Conservation (phyloP, 352 stramenopile species). For the Phytophthora megakarya region DNA sequence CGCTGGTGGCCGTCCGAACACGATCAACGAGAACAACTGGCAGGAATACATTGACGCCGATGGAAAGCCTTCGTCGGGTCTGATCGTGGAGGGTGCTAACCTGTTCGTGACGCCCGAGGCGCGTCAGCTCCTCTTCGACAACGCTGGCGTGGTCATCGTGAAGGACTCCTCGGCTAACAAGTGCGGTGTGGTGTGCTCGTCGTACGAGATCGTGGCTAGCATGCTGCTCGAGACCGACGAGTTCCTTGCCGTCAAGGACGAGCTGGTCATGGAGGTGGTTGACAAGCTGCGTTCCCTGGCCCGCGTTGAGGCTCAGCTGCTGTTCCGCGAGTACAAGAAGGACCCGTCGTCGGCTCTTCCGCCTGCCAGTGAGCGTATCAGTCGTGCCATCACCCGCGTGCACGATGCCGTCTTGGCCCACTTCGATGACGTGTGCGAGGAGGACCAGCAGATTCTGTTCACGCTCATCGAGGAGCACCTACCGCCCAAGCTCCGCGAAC, state of each 20-base stretch:
- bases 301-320: conserved; percentile 94
- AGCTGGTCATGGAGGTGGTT: conserved; percentile 94
- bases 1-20: conserved; percentile 79
- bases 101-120: conserved; percentile 88
- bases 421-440: conserved; percentile 91
- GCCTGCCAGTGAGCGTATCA: conserved; percentile 95
- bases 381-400: conserved; percentile 94
- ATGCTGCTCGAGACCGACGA: conserved; percentile 97
- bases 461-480: conserved; percentile 92
- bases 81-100: conserved; percentile 87
- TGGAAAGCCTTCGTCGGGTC: conserved; percentile 77
- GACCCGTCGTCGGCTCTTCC: conserved; percentile 85
- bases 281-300: conserved; percentile 93
- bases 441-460: conserved; percentile 80
- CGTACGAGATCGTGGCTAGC: conserved; percentile 88
- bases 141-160: conserved; percentile 95
- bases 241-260: conserved; percentile 96
- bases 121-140: conserved; percentile 92
- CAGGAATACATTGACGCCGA: conserved; percentile 64
- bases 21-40: conserved; percentile 90
- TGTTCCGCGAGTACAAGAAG: conserved; percentile 97
- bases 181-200: conserved; percentile 85
- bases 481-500: conserved; percentile 92
- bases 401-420: conserved; percentile 94
- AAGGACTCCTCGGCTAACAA: conserved; percentile 97